A percentile compares a stretch with the other conserved stretches of the same genome.
Conservation (phyloP, 1,139 yeast genomes). For the Suhomyces guaymorum region DNA sequence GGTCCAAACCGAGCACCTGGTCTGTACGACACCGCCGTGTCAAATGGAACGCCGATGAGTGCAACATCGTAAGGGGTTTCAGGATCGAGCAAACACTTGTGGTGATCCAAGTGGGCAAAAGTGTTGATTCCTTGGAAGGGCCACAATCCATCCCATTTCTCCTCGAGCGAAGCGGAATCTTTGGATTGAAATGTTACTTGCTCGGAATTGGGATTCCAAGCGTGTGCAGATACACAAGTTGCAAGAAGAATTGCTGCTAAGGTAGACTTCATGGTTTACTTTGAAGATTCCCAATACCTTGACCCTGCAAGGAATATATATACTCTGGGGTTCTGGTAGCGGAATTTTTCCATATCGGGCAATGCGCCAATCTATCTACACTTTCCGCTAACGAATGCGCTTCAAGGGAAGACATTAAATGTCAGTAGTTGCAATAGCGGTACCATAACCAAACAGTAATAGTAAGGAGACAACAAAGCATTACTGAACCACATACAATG, state of each 20-base stretch:
- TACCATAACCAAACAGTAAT: too few species aligned
- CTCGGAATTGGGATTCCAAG: constrained; percentile 4
- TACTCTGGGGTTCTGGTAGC: constrained; percentile 5
- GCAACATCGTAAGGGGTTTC: constrained; percentile 60
- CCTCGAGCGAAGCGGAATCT: constrained; percentile 33
- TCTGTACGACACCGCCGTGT: constrained; percentile 71
- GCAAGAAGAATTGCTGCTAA: constrained; percentile 4
- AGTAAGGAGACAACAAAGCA: too few species aligned
- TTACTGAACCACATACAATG: too few species aligned
- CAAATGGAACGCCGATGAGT: constrained; percentile 74
- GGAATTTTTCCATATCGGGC: constrained; percentile 9
- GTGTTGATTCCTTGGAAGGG: constrained; percentile 71
- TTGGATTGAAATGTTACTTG: constrained; percentile 3
- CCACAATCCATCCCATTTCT: constrained; percentile 66
- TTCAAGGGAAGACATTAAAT: too few species aligned
- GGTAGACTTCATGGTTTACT: constrained; percentile 3
- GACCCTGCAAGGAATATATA: too few species aligned
- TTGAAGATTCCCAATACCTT: too few species aligned
- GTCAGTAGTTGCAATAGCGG: too few species aligned
- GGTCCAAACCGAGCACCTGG: constrained; percentile 85
- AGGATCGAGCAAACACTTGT: constrained; percentile 54
- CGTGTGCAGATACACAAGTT: constrained; percentile 1
- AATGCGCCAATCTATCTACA: constrained; percentile 5
- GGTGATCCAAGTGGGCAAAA: constrained; percentile 68
- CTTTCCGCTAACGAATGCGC: neutral